A percentile compares a stretch with the other conserved stretches of the same genome.
phyloP scores from a whole-genome alignment of 176 grass and related monocot species.

The Eragrostis curvula region DNA sequence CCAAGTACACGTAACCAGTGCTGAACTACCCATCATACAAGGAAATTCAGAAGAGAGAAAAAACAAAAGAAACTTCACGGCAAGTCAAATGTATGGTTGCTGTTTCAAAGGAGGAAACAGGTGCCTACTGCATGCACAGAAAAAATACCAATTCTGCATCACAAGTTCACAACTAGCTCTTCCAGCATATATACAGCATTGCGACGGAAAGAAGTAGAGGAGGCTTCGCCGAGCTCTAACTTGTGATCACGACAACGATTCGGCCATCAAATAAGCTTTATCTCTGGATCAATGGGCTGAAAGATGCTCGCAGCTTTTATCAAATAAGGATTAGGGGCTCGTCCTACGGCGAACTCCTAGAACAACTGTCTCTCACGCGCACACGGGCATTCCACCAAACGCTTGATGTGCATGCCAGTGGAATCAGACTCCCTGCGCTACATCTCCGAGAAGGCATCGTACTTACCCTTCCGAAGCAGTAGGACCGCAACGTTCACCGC shows the following conservation, averaged over 20 bases:
- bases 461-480: background rate
- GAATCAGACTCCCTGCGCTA: background rate
- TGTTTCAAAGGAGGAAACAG: background rate
- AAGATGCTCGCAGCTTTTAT: background rate
- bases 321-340: background rate
- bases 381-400: conserved; percentile 22
- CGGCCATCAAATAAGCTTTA: background rate
- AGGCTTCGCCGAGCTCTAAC: background rate
- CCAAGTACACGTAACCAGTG: background rate
- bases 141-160: background rate
- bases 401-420: background rate
- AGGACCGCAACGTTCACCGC: background rate
- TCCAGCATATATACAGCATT: background rate
- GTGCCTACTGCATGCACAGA: background rate
- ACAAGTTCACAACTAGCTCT: background rate
- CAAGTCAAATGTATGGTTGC: background rate
- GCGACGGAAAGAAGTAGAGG: background rate
- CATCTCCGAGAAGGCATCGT: background rate
- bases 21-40: background rate
- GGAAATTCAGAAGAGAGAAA: background rate
- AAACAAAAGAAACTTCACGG: background rate
- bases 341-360: background rate
- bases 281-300: background rate
- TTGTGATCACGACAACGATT: background rate
- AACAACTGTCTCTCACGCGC: background rate